Evolutionary conservation across 2,329 filamentous ascomycete species (phyloP).

Genomic region (Fusarium coffeatum): DNA sequence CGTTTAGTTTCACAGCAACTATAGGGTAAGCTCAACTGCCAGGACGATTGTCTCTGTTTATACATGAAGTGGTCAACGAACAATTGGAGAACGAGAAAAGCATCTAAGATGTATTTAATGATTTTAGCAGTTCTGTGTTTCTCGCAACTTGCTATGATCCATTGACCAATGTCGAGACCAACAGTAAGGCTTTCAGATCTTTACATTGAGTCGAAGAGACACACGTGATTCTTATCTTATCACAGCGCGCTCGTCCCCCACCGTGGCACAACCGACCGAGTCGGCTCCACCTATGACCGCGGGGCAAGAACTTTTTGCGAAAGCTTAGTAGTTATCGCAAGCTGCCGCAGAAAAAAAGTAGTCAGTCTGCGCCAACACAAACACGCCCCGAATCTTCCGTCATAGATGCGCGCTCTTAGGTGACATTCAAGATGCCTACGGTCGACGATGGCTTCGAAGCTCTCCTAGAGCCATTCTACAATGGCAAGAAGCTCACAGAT

Average conservation of each 20-base stretch:
- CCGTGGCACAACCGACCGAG: slow-evolving; percentile 40
- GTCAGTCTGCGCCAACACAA: slow-evolving; percentile 22
- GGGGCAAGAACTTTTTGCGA: slow-evolving; percentile 51
- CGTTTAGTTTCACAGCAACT: neutral
- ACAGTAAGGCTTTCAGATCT: neutral
- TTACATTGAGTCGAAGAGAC: accelerated
- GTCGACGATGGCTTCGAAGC: slow-evolving; percentile 74
- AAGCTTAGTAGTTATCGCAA: slow-evolving; percentile 41
- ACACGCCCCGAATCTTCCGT: slow-evolving; percentile 26
- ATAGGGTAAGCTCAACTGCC: neutral
- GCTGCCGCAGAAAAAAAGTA: slow-evolving; percentile 42
- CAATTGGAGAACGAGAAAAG: neutral
- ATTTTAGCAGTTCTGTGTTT: neutral
- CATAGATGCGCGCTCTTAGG: slow-evolving; percentile 49
- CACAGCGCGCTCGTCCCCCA: slow-evolving; percentile 45
- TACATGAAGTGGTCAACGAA: neutral
- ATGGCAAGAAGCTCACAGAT: slow-evolving; percentile 74
- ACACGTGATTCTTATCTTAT: slow-evolving; percentile 42
- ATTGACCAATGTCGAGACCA: neutral
- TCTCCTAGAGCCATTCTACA: slow-evolving; percentile 74
- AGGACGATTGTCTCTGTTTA: neutral
- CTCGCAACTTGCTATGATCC: neutral
- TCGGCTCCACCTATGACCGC: slow-evolving; percentile 46
- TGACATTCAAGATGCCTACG: slow-evolving; percentile 60
- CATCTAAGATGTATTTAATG: neutral